Conservation (phyloP, 2,329 filamentous ascomycete species). For the Alternaria alternata region DNA sequence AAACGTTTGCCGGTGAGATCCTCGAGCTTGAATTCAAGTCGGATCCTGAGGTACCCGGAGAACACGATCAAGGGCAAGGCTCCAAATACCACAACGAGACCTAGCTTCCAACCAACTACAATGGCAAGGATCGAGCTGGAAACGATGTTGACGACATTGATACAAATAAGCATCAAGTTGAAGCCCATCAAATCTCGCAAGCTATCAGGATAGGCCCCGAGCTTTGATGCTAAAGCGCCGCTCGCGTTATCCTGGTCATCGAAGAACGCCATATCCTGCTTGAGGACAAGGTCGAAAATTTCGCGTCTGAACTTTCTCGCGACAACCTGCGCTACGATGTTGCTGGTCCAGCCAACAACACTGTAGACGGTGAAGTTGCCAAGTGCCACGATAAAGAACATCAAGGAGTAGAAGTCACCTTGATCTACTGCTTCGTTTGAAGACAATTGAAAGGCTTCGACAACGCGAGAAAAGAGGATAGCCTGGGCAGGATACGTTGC, state of each 20-base stretch:
- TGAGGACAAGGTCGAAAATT: constrained; percentile 86
- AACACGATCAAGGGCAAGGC: constrained; percentile 52
- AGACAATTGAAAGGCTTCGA: constrained; percentile 58
- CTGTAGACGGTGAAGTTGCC: constrained; percentile 57
- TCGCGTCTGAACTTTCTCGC: constrained; percentile 48
- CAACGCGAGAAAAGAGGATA: constrained; percentile 59
- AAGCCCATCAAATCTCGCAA: constrained; percentile 86
- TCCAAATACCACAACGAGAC: constrained; percentile 78
- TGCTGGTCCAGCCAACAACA: constrained; percentile 56
- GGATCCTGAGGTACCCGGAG: constrained; percentile 82
- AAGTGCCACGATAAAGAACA: constrained; percentile 65
- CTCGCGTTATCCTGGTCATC: constrained; percentile 89
- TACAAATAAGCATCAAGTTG: constrained; percentile 85
- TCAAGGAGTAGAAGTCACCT: constrained; percentile 62
- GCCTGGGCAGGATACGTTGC: constrained; percentile 59
- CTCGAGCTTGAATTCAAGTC: constrained; percentile 80
- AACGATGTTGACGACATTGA: constrained; percentile 80
- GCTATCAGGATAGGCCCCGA: constrained; percentile 78
- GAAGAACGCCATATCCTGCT: constrained; percentile 93
- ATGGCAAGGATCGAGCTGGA: constrained; percentile 74
- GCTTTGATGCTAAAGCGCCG: constrained; percentile 77
- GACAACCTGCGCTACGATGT: constrained; percentile 54
- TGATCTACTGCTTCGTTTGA: constrained; percentile 50
- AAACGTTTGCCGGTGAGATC: constrained; percentile 75
- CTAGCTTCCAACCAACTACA: constrained; percentile 87